These are phyloP conservation scores for Pisolithus orientalis DNA, from an alignment of 768 basidiomycete species.

Conservation along the genomic window DNA sequence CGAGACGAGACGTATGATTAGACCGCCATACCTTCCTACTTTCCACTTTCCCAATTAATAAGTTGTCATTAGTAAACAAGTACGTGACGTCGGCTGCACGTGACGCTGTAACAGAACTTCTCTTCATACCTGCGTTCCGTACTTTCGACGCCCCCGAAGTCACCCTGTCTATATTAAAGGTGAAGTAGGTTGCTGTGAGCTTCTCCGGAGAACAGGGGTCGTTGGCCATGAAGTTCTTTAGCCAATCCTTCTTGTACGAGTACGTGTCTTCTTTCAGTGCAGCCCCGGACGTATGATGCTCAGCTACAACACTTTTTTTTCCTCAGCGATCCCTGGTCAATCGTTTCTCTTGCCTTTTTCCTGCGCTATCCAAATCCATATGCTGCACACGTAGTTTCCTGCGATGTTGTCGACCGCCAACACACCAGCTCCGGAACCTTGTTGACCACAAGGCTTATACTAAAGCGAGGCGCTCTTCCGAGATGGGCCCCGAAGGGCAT, in stretches of 20 bases:
- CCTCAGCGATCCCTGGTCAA: slow-evolving; percentile 85
- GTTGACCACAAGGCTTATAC: slow-evolving; percentile 82
- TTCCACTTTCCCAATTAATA: background rate
- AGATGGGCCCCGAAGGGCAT: slow-evolving; percentile 87
- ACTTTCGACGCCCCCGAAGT: too few relatives aligned
- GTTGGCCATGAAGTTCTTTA: slow-evolving; percentile 47
- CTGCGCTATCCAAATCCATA: slow-evolving; percentile 95
- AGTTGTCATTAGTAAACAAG: background rate
- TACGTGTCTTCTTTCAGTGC: slow-evolving; percentile 22
- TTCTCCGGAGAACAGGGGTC: slow-evolving; percentile 31
- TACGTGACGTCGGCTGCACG: background rate
- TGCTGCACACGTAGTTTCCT: slow-evolving; percentile 88
- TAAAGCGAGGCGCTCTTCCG: slow-evolving; percentile 88
- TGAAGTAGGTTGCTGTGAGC: background rate
- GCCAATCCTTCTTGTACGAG: slow-evolving; percentile 54
- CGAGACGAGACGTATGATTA: slow-evolving; percentile 47
- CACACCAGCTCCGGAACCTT: slow-evolving; percentile 70
- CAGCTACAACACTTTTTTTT: slow-evolving; percentile 10
- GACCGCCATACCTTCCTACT: background rate
- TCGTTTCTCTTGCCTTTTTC: slow-evolving; percentile 89
- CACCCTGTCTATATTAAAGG: background rate
- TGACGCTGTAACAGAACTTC: background rate
- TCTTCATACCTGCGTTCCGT: background rate
- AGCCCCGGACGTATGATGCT: background rate
- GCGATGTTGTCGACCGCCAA: slow-evolving; percentile 87